These are phyloP conservation scores for Solanum pinnatisectum DNA, from an alignment of 257 asterid species.

Conservation along the genomic window DNA sequence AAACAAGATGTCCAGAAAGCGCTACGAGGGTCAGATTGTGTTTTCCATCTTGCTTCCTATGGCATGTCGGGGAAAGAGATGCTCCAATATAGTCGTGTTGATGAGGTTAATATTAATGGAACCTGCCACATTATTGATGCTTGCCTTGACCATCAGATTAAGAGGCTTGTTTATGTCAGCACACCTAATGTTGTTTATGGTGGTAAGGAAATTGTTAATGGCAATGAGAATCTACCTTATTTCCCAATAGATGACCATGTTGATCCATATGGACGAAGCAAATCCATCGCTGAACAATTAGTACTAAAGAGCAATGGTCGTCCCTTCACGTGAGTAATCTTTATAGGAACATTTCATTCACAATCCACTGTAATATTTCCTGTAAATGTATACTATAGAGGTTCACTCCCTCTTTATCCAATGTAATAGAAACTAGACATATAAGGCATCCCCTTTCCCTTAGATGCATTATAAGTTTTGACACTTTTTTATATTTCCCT, in stretches of 20 bases:
- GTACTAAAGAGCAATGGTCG: conserved; percentile 77
- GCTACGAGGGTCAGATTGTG: conserved; percentile 65
- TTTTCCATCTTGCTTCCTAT: conserved; percentile 92
- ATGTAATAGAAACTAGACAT: not conserved
- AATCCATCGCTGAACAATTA: conserved; percentile 84
- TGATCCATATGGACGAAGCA: conserved; percentile 87
- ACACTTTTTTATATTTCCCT: not conserved
- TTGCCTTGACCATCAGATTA: conserved; percentile 60
- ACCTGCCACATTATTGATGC: conserved; percentile 77
- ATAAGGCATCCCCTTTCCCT: not conserved
- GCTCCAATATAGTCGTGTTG: conserved; percentile 81
- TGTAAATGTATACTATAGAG: not conserved
- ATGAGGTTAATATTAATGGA: conserved; percentile 73
- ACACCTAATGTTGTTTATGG: conserved; percentile 82
- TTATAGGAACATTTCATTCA: not conserved
- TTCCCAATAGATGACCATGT: conserved; percentile 78
- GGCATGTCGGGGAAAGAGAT: conserved; percentile 98
- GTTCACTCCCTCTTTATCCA: not conserved
- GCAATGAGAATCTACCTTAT: conserved; percentile 77
- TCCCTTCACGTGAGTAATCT: conserved; percentile 52
- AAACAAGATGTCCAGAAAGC: conserved; percentile 66
- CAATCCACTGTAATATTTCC: not conserved
- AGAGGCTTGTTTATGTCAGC: conserved; percentile 83
- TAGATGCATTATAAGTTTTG: not conserved
- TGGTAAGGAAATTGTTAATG: conserved; percentile 75